Conservation (phyloP, 495 filamentous ascomycete genomes). For the Hypoxylon fragiforme region DNA sequence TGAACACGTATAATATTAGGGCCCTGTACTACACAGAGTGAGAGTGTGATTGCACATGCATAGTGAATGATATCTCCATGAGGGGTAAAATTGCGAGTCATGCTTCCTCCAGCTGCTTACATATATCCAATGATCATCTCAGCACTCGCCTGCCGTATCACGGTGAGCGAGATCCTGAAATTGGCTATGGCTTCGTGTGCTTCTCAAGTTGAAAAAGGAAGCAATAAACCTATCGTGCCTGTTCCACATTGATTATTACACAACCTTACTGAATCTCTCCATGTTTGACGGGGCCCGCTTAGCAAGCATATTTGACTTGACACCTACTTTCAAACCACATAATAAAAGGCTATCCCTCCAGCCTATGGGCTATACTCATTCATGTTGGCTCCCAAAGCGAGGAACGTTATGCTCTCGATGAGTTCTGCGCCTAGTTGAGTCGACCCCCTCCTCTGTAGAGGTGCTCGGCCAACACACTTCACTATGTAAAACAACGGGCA, state of each 20-base stretch:
- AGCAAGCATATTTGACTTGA: too few species aligned
- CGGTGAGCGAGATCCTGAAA: not conserved
- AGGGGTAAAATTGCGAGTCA: constrained; percentile 16
- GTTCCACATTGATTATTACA: too few species aligned
- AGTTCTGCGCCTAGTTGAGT: too few species aligned
- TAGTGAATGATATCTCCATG: not conserved
- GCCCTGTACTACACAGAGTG: too few species aligned
- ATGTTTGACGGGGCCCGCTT: too few species aligned
- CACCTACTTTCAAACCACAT: too few species aligned
- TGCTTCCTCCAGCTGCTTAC: constrained; percentile 7
- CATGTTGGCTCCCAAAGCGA: too few species aligned
- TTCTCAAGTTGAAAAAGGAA: not conserved
- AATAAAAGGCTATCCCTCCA: too few species aligned
- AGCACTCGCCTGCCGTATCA: constrained; percentile 4
- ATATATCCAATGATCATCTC: constrained; percentile 3
- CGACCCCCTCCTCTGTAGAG: constrained; percentile 4
- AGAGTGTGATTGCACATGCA: not conserved
- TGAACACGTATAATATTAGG: too few species aligned
- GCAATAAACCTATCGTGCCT: not conserved
- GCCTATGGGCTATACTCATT: too few species aligned
- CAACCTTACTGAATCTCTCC: too few species aligned
- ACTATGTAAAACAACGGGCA: not conserved
- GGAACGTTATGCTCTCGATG: too few species aligned
- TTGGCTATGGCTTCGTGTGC: not conserved
- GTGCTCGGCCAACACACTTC: not conserved